A percentile compares a stretch with the other conserved stretches of the same genome.
Conservation (phyloP, 2,329 filamentous ascomycete species). For the Canariomyces notabilis region DNA sequence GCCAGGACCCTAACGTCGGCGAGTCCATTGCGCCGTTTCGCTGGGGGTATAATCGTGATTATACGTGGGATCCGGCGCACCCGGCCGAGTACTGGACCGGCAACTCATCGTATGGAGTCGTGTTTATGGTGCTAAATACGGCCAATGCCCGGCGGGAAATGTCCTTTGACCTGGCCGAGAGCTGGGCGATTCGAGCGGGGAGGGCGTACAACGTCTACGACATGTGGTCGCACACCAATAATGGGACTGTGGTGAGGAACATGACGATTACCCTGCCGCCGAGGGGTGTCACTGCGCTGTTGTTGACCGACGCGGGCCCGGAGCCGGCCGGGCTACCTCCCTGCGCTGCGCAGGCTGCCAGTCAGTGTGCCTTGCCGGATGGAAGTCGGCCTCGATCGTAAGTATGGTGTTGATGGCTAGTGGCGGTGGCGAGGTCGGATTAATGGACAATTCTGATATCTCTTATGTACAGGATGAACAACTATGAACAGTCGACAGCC, state of each 20-base stretch:
- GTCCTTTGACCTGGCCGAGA: slow-evolving; percentile 15
- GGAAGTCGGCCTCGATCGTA: too few species aligned
- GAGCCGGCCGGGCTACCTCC: slow-evolving; percentile 8
- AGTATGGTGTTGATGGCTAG: too few species aligned
- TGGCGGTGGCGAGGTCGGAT: too few species aligned
- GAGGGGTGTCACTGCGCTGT: slow-evolving; percentile 10
- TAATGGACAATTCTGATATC: too few species aligned
- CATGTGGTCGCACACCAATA: slow-evolving; percentile 14
- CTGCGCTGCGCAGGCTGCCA: slow-evolving; percentile 11
- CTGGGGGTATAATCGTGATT: not conserved
- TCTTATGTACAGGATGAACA: too few species aligned
- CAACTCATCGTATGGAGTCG: slow-evolving; percentile 5
- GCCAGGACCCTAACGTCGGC: slow-evolving; percentile 13
- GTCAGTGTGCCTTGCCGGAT: too few species aligned
- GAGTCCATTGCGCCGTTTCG: slow-evolving; percentile 7
- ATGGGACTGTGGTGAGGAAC: slow-evolving; percentile 6
- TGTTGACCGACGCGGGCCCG: slow-evolving; percentile 13
- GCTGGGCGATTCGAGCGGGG: slow-evolving; percentile 14
- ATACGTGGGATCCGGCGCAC: not conserved
- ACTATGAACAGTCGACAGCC: too few species aligned
- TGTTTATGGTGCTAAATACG: slow-evolving; percentile 6
- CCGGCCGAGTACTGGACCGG: slow-evolving; percentile 4
- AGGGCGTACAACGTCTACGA: slow-evolving; percentile 14
- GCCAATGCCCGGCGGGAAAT: slow-evolving; percentile 1
- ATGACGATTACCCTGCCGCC: slow-evolving; percentile 10